Percentiles rank a stretch among this genome's conserved stretches.
Evolutionary conservation across 1,139 yeast genomes (phyloP).

Genomic region (Geotrichum reessii): DNA sequence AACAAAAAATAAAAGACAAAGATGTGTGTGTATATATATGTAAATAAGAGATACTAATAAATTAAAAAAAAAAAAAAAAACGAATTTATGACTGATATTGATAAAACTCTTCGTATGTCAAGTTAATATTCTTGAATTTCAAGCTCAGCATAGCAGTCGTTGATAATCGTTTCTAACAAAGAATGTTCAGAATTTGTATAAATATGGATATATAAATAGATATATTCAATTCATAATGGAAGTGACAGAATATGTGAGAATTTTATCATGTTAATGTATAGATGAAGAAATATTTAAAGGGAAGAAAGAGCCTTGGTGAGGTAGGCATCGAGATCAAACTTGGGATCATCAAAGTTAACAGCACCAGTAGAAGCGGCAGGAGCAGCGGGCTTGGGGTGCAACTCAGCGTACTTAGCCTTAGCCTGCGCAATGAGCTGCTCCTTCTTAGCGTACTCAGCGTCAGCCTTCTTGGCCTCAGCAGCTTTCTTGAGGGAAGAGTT

Average conservation of each 20-base stretch:
- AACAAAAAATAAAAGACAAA: background rate
- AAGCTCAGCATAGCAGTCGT: no score
- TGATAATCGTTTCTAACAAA: no score
- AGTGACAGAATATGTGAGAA: background rate
- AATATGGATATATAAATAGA: background rate
- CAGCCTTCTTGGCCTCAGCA: slow-evolving; percentile 55
- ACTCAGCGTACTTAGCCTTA: slow-evolving; percentile 76
- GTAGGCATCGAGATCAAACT: slow-evolving; percentile 66
- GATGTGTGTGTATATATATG: background rate
- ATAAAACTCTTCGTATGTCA: no score
- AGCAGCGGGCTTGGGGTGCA: slow-evolving; percentile 46
- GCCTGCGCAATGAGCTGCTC: slow-evolving; percentile 80
- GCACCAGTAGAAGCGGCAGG: slow-evolving; percentile 33
- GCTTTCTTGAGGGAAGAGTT: slow-evolving; percentile 61
- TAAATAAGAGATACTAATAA: background rate
- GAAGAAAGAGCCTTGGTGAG: slow-evolving; percentile 32
- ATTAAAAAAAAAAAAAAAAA: background rate
- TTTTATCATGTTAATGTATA: background rate
- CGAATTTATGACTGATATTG: background rate
- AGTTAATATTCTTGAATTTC: no score
- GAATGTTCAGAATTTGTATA: background rate
- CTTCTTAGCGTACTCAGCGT: slow-evolving; percentile 57
- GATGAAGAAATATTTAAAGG: background rate
- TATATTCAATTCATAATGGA: background rate
- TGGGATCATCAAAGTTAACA: slow-evolving; percentile 78